Percentiles rank a stretch among this genome's conserved stretches.
Conservation (phyloP, 2,329 filamentous ascomycete species). For the Colletotrichum trifolii region DNA sequence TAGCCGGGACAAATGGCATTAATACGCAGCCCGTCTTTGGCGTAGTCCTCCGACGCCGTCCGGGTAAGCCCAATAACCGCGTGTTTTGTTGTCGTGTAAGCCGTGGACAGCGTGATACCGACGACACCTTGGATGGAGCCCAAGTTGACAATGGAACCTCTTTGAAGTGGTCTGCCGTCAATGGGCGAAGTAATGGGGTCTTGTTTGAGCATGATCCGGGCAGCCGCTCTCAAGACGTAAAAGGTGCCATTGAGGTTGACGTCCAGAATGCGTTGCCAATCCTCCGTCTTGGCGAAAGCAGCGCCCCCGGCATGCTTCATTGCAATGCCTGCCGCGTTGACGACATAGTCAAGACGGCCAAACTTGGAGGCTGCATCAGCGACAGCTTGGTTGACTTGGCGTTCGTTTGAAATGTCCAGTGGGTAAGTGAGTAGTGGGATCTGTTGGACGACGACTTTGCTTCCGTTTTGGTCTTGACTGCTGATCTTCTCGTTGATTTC, state of each 20-base stretch:
- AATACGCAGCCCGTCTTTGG: conserved; percentile 51
- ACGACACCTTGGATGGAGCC: conserved; percentile 28
- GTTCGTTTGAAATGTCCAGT: conserved; percentile 42
- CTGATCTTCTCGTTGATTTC: conserved; percentile 38
- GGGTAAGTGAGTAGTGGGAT: conserved; percentile 9
- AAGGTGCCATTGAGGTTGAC: conserved; percentile 57
- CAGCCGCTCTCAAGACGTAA: conserved; percentile 51
- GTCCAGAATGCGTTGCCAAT: conserved; percentile 54
- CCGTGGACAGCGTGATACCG: conserved; percentile 25
- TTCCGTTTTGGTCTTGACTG: background rate
- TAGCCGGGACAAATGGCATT: conserved; percentile 49
- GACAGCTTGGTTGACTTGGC: conserved; percentile 42
- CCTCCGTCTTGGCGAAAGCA: conserved; percentile 47
- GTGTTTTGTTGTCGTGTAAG: conserved; percentile 33
- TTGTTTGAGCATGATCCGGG: conserved; percentile 56
- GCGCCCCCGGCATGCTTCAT: conserved; percentile 51
- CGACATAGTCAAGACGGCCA: conserved; percentile 52
- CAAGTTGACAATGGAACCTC: conserved; percentile 35
- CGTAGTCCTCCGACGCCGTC: conserved; percentile 53
- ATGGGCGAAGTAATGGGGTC: conserved; percentile 50
- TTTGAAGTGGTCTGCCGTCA: conserved; percentile 38
- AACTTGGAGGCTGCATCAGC: conserved; percentile 43
- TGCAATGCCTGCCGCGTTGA: conserved; percentile 54
- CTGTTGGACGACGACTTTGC: too few species aligned
- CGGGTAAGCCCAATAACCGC: conserved; percentile 24